Evolutionary conservation across 2,329 filamentous ascomycete species (phyloP), one percentile per base, ranked within the genome.

Genomic region (Alternaria panax): DNA sequence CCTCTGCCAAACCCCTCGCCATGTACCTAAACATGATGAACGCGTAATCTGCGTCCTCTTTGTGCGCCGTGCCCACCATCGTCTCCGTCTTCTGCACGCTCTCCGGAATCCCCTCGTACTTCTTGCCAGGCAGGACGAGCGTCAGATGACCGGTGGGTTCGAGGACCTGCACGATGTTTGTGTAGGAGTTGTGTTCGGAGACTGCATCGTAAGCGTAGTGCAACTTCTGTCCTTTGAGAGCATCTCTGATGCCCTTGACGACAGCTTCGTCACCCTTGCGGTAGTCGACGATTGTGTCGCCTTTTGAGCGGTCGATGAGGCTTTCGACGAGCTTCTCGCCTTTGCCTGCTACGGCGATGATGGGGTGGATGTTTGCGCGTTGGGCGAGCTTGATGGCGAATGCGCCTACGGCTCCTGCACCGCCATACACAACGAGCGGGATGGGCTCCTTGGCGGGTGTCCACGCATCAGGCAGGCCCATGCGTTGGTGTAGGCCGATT

Each of bases 201-300:
- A 87, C 82, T 0, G 87, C 84, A 65, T 90, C 88, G 57, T 84
- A 84, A 0, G 85, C 87, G 60, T 87, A 79, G 6, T 79, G 64
- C 16, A 87, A 65, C 60, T 81, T 80, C 12, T 77, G 66, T 2
- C 79, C 80, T 4, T 80, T 74, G 14, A 83, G 76, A 2, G 80
- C 81, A 14, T 80, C 75, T 34, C 80, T 77, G 63, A 87, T 77
- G 16, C 76, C 77, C 74, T 54, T 73, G 0, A 74, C 64, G 0
- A 72, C 64, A 0, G 66, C 65, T 0, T 85, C 84, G 54, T 85
- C 80, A 9, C 87, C 87, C 0, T 79, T 70, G 25, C 85, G 83
- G 73, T 88, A 88, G 59, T 87, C 81, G 46, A 87, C 72, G 14
- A 83, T 75, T 1, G 73, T 68, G 54, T 81, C 80, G 48, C 79